Evolutionary conservation across 352 stramenopile genomes (phyloP).

Genomic region (Phytophthora cryptogea): DNA sequence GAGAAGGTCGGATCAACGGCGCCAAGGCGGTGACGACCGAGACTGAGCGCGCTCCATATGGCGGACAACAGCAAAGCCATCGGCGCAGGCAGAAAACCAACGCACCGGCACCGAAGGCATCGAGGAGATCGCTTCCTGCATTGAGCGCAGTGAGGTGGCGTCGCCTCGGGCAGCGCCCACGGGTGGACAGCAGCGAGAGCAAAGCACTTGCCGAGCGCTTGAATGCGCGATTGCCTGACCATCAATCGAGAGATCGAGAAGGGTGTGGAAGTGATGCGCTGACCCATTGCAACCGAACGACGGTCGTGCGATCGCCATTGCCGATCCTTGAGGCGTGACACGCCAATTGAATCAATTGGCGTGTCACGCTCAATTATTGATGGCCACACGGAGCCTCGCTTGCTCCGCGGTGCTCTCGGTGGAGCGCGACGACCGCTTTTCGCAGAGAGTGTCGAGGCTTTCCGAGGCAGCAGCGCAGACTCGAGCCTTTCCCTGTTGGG

Average conservation of each 20-base stretch:
- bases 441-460: not conserved
- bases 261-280: conserved; percentile 22
- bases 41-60: conserved; percentile 27
- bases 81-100: conserved; percentile 16
- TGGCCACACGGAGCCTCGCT: too few species aligned
- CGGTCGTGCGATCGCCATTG: conserved; percentile 9
- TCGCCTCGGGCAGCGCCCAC: too few species aligned
- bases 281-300: conserved; percentile 26
- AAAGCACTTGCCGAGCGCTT: not conserved
- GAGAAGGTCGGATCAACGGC: conserved; percentile 39
- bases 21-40: conserved; percentile 18
- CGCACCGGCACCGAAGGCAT: not conserved
- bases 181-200: not conserved
- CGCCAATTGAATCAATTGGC: too few species aligned
- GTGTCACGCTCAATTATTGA: too few species aligned
- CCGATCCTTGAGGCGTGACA: conserved; percentile 24
- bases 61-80: conserved; percentile 21
- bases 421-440: not conserved
- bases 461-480: not conserved
- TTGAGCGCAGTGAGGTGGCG: not conserved
- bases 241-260: conserved; percentile 19
- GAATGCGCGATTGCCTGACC: conserved; percentile 7
- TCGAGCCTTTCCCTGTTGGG: too few species aligned
- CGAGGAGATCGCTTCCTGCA: not conserved
- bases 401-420: conserved; percentile 1